Evolutionary conservation across 106 monocot species (phyloP).

Genomic region (Chionographis japonica): DNA sequence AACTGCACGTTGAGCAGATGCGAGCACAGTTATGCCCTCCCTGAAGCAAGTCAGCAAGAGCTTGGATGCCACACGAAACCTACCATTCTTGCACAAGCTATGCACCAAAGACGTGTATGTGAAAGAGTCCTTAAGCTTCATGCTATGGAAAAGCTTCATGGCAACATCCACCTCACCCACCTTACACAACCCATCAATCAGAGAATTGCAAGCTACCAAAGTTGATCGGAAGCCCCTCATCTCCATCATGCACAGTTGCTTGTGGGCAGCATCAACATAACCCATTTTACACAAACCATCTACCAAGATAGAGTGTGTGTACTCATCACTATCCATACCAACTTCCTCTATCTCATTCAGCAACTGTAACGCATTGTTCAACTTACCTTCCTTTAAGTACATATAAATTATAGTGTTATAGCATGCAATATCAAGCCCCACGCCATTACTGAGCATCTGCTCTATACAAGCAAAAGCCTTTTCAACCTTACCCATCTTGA

Average conservation of each 20-base stretch:
- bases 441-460: conserved; percentile 46
- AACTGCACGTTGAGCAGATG: conserved; percentile 48
- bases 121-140: conserved; percentile 67
- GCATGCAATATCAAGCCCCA: conserved; percentile 64
- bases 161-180: conserved; percentile 50
- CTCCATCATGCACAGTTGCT: conserved; percentile 48
- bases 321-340: conserved; percentile 56
- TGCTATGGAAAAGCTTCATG: conserved; percentile 48
- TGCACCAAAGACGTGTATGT: conserved; percentile 75
- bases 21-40: conserved; percentile 44
- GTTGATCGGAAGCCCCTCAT: conserved; percentile 30
- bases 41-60: conserved; percentile 44
- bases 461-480: conserved; percentile 51
- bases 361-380: conserved; percentile 51
- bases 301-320: conserved; percentile 76
- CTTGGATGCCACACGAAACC: conserved; percentile 52
- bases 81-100: conserved; percentile 54
- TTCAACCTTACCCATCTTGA: conserved; percentile 46
- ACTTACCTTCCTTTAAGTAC: conserved; percentile 52
- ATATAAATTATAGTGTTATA: conserved; percentile 76
- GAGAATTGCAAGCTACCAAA: conserved; percentile 71
- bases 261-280: conserved; percentile 36
- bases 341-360: conserved; percentile 54
- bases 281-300: conserved; percentile 73
- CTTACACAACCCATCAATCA: conserved; percentile 77